Percentiles rank a stretch among this genome's conserved stretches.
Conservation (phyloP, 352 stramenopile genomes). For the Globisporangium spiculum region DNA sequence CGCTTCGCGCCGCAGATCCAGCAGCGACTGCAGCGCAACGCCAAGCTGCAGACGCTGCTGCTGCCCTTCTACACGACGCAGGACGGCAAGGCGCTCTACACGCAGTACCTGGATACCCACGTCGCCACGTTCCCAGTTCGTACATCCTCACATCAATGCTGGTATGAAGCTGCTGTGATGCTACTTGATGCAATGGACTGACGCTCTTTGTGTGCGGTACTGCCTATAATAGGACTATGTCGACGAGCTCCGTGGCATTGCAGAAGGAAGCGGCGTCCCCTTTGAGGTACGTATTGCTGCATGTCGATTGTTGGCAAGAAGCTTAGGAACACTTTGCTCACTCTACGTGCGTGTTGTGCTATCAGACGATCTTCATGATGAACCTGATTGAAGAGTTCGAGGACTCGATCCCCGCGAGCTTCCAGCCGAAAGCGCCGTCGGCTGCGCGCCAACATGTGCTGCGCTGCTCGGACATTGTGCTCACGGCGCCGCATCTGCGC, state of each 20-base stretch:
- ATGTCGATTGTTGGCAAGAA: not conserved
- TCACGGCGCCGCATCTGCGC: constrained; percentile 38
- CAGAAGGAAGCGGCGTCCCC: constrained; percentile 47
- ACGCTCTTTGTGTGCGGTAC: not conserved
- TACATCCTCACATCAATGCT: not conserved
- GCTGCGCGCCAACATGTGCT: constrained; percentile 30
- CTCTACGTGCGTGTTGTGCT: not conserved
- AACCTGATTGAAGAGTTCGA: constrained; percentile 79
- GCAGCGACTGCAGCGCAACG: constrained; percentile 34
- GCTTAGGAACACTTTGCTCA: not conserved
- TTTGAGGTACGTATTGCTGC: constrained; percentile 33
- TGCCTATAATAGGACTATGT: constrained; percentile 49
- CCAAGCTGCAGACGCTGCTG: constrained; percentile 56
- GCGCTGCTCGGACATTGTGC: constrained; percentile 65
- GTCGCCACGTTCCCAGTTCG: constrained; percentile 49
- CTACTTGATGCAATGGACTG: not conserved
- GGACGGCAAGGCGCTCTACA: constrained; percentile 34
- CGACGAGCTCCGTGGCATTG: constrained; percentile 60
- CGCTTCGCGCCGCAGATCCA: constrained; percentile 52
- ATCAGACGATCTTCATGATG: constrained; percentile 59
- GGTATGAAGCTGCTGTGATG: not conserved
- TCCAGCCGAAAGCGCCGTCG: constrained; percentile 25
- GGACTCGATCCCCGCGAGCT: constrained; percentile 44
- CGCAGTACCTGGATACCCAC: constrained; percentile 47
- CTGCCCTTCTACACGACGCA: constrained; percentile 49